A percentile compares a stretch with the other conserved stretches of the same genome.
phyloP scores from a whole-genome alignment of 805 yeast genomes.

The Zygoascus bituminiphila region DNA sequence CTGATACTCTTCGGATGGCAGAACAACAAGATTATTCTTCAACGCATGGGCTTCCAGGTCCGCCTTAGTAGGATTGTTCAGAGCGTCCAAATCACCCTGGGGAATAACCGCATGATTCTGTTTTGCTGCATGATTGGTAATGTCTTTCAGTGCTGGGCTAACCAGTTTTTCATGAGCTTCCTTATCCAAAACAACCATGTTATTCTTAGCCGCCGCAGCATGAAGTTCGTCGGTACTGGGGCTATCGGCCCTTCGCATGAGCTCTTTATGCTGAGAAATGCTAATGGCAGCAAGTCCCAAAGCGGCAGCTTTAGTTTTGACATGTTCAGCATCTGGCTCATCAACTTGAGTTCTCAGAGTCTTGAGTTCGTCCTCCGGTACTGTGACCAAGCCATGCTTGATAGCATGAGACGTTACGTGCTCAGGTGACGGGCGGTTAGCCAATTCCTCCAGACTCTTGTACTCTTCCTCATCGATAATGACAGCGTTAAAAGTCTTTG shows the following conservation, averaged over 20 bases:
- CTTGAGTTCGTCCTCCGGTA: slow-evolving; percentile 22
- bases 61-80: slow-evolving; percentile 21
- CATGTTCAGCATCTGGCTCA: slow-evolving; percentile 13
- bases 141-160: slow-evolving; percentile 15
- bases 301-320: slow-evolving; percentile 14
- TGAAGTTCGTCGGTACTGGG: slow-evolving; percentile 26
- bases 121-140: slow-evolving; percentile 5
- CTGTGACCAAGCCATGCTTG: slow-evolving; percentile 11
- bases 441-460: slow-evolving; percentile 12
- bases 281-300: slow-evolving; percentile 25
- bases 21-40: slow-evolving; percentile 25
- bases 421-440: slow-evolving; percentile 25
- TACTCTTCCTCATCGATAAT: slow-evolving; percentile 19
- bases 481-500: slow-evolving; percentile 14
- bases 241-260: slow-evolving; percentile 19
- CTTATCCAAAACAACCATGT: slow-evolving; percentile 26
- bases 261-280: slow-evolving; percentile 18
- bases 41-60: slow-evolving; percentile 26
- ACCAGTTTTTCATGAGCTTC: slow-evolving; percentile 25
- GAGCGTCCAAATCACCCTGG: slow-evolving; percentile 8
- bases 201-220: slow-evolving; percentile 25
- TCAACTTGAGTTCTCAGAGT: slow-evolving; percentile 19
- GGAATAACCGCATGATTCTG: slow-evolving; percentile 5
- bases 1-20: slow-evolving; percentile 27
- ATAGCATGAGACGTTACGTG: slow-evolving; percentile 22